Base-by-base conservation (phyloP, 371 early-diverging fungal species). In the Lichtheimia corymbifera region DNA sequence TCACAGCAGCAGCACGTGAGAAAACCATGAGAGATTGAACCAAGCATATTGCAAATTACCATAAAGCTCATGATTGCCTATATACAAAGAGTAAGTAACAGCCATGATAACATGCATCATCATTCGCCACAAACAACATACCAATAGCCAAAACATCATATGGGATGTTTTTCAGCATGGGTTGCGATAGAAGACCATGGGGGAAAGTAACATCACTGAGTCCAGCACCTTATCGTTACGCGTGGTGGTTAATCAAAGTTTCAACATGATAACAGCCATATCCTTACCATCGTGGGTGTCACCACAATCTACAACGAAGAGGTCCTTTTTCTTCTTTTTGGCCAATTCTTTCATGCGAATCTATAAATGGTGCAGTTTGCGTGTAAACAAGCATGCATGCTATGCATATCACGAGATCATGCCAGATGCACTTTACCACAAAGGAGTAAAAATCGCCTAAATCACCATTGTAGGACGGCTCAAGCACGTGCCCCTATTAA, bases 31-130 rank as follows among this genome's bases (percentile, higher is more conserved):
- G 11, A 35, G 2, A 35, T 35, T 0, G 35, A 0, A 2, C 11
- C 35, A 35, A 9, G 35, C 35, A 35, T 35, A 35, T 35, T 35
- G 11, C 35, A 11, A 18, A 12, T 45, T 70, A 68, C 70, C 66
- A 64, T 86, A 84, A n/a, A 86, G 62, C 58, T 84, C 87, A 65
- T 86, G 84, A 67, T 86, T 86, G 45, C 86, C 86, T 65, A 68
- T 58, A 7, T 59, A 17, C 13, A 40, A 17, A 22, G 9, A n/a
- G 30, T 56, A 5, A 54, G 42, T 43, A 18, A 35, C 5, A 59
- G 18, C 4, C 4, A 22, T 51, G 2, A 51, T 43, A 53, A 43
- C 22, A 22, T 22, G 22, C 22, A 22, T 4, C 45, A 22, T 47
- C 22, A 7, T 22, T 18, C 22, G 18, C 22, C n/a, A 47, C 17